Percentiles rank a stretch among this genome's conserved stretches.
Conservation (phyloP, 495 filamentous ascomycete species). For the Penicillium manginii region DNA sequence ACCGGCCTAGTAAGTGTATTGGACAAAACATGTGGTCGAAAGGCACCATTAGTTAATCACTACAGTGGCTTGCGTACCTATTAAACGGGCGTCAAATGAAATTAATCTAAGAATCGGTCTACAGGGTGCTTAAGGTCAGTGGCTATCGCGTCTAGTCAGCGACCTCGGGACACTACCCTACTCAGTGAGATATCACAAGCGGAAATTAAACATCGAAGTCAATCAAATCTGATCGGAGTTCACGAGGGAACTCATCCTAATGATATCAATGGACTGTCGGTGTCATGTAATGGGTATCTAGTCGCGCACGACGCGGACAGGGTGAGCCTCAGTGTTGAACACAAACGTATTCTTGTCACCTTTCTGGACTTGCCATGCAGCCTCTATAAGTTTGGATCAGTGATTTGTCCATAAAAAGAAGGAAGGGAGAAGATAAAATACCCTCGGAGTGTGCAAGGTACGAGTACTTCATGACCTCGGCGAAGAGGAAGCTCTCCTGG, state of each 20-base stretch:
- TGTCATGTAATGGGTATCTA: neutral
- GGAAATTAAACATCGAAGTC: neutral
- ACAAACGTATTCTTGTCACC: constrained; percentile 66
- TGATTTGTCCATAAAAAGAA: neutral
- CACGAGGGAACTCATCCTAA: neutral
- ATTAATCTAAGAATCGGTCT: no score
- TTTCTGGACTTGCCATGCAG: constrained; percentile 67
- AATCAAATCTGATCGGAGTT: neutral
- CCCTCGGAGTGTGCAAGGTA: constrained; percentile 66
- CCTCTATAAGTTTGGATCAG: constrained; percentile 47
- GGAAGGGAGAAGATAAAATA: constrained; percentile 11
- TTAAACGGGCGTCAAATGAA: no score
- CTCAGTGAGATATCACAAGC: neutral
- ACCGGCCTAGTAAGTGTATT: no score
- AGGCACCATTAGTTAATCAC: no score
- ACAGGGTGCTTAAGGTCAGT: no score
- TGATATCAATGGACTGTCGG: neutral
- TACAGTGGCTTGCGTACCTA: no score
- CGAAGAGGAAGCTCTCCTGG: constrained; percentile 90
- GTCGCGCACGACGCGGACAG: constrained; percentile 56
- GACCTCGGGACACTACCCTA: no score
- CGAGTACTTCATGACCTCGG: constrained; percentile 86
- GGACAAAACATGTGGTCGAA: no score
- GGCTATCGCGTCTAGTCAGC: no score
- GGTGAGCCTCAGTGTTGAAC: constrained; percentile 87